A percentile compares a stretch with the other conserved stretches of the same genome.
These are phyloP conservation scores for Albophoma yamanashiensis DNA, from an alignment of 2,329 filamentous ascomycete genomes.

Conservation along the genomic window DNA sequence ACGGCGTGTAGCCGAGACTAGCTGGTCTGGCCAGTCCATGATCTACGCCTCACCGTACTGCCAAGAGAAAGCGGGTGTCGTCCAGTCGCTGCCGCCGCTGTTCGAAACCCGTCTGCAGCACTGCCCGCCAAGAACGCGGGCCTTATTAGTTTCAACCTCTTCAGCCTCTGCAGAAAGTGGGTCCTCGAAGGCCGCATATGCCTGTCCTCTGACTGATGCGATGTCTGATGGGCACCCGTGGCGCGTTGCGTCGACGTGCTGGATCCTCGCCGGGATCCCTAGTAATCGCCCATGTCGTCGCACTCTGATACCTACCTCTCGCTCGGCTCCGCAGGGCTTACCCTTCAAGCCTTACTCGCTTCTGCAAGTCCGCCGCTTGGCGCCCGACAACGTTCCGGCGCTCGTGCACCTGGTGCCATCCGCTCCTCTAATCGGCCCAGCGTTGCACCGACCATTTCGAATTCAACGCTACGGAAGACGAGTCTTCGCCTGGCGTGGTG, in stretches of 20 bases:
- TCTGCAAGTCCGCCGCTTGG: neutral
- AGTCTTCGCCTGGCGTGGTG: neutral
- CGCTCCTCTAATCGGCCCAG: neutral
- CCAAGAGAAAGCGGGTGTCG: neutral
- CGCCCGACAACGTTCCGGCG: neutral
- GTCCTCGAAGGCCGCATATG: neutral
- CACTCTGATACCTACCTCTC: neutral
- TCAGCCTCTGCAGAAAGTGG: neutral
- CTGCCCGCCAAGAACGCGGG: neutral
- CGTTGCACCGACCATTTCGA: neutral
- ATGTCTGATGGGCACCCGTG: neutral
- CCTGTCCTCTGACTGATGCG: neutral
- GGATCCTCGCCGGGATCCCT: neutral
- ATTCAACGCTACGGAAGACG: neutral
- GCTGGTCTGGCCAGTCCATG: neutral
- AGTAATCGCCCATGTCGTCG: neutral
- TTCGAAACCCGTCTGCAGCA: neutral
- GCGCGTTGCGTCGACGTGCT: neutral
- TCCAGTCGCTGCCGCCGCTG: neutral
- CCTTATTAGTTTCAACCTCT: neutral
- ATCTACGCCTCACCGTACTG: neutral
- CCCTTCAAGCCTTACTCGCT: neutral
- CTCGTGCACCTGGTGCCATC: neutral
- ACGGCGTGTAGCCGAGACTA: neutral
- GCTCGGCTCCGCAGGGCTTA: neutral